Conservation (phyloP, 805 yeast genomes). For the Starmerella sp. region DNA sequence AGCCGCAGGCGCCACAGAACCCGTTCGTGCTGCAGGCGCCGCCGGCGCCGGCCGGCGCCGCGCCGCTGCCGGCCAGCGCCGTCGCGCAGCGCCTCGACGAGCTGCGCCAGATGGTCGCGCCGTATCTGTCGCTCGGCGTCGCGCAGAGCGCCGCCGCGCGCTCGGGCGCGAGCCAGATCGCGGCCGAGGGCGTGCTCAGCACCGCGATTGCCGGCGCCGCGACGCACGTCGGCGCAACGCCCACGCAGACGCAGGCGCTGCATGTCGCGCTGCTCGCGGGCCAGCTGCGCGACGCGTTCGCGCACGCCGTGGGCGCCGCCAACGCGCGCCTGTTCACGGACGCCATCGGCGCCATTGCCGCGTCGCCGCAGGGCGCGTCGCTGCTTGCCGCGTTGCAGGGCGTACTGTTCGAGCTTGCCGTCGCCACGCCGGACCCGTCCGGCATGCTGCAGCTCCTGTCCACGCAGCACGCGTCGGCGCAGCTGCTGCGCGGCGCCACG, state of each 20-base stretch:
- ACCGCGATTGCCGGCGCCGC: conserved; percentile 13
- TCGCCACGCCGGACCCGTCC: conserved; percentile 4
- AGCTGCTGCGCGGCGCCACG: background rate
- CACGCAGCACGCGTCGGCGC: background rate
- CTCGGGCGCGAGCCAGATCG: background rate
- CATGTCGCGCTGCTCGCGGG: conserved; percentile 7
- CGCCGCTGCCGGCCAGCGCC: background rate
- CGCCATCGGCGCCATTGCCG: conserved; percentile 17
- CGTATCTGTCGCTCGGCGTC: background rate
- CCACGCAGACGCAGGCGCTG: background rate
- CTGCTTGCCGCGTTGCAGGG: conserved; percentile 19
- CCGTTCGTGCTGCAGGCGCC: background rate
- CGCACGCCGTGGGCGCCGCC: conserved; percentile 9
- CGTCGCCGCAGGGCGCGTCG: conserved; percentile 17
- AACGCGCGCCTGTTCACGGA: conserved; percentile 10
- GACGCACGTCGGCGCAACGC: conserved; percentile 5
- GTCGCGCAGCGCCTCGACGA: background rate
- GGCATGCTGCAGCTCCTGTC: background rate
- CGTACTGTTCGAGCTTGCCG: conserved; percentile 15
- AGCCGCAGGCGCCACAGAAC: background rate
- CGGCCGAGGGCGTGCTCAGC: conserved; percentile 8
- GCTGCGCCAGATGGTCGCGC: background rate
- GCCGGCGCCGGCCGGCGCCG: background rate
- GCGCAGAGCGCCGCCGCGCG: background rate
- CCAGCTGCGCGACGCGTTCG: conserved; percentile 14